A percentile compares a stretch with the other conserved stretches of the same genome.
phyloP scores from a whole-genome alignment of 371 early-diverging fungal species.

The Zopfochytrium polystomum region DNA sequence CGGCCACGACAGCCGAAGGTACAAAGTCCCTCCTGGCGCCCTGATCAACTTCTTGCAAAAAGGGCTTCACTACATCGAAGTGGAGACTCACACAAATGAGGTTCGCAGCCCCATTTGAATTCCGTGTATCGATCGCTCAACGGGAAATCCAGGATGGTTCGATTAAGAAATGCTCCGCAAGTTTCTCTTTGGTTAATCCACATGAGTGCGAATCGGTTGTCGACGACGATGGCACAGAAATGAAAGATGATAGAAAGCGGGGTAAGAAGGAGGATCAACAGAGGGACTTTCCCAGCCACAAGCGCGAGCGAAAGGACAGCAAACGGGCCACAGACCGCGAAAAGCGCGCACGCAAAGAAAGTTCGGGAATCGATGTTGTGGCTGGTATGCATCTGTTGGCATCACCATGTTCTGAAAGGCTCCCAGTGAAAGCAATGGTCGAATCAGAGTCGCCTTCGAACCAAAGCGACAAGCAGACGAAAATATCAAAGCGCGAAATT shows the following conservation, averaged over 20 bases:
- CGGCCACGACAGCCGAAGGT: too few relatives aligned
- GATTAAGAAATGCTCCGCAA: constrained; percentile 68
- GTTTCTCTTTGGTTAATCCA: constrained; percentile 68
- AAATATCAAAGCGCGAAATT: too few relatives aligned
- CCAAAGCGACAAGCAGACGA: too few relatives aligned
- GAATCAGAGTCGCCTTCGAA: too few relatives aligned
- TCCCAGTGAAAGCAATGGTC: too few relatives aligned
- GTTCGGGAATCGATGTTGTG: constrained; percentile 1
- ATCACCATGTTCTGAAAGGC: too few relatives aligned
- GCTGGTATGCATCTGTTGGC: constrained; percentile 22
- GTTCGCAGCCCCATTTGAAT: constrained; percentile 37
- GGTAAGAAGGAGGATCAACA: constrained; percentile 20
- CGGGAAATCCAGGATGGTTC: constrained; percentile 64
- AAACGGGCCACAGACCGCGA: too few relatives aligned
- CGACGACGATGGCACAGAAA: too few relatives aligned
- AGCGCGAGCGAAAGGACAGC: too few relatives aligned
- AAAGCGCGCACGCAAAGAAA: neutral
- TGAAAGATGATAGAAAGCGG: constrained; percentile 27
- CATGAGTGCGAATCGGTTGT: constrained; percentile 68
- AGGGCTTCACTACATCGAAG: constrained; percentile 86
- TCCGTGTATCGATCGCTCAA: neutral
- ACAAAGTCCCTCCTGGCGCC: constrained; percentile 83
- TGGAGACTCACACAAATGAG: constrained; percentile 79
- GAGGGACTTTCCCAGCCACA: too few relatives aligned
- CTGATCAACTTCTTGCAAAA: constrained; percentile 86